Percentiles rank a stretch among this genome's conserved stretches.
phyloP scores from a whole-genome alignment of 192 early-diverging fungal genomes.

The Podila verticillata region DNA sequence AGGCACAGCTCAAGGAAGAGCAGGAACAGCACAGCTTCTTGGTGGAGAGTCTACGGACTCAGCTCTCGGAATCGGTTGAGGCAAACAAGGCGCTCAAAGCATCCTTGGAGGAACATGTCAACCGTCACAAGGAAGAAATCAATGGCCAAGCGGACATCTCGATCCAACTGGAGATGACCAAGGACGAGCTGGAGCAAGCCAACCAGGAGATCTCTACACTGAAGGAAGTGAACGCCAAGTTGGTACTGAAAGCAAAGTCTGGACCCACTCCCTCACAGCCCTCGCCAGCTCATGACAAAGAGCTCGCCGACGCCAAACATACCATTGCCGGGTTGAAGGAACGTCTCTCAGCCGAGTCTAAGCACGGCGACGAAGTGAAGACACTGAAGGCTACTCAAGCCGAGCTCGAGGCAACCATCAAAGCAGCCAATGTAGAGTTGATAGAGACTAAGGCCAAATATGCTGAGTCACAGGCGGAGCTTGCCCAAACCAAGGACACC shows the following conservation, averaged over 20 bases:
- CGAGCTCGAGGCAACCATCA: conserved; percentile 12
- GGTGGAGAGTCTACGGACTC: conserved; percentile 28
- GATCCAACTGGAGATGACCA: conserved; percentile 33
- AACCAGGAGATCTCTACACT: conserved; percentile 15
- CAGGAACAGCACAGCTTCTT: conserved; percentile 46
- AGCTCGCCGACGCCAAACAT: conserved; percentile 19
- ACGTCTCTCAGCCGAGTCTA: conserved; percentile 12
- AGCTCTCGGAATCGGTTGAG: conserved; percentile 12
- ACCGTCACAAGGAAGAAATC: background rate
- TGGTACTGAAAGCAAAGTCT: conserved; percentile 10
- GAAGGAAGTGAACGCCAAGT: conserved; percentile 21
- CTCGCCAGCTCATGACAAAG: conserved; percentile 10
- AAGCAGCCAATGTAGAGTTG: conserved; percentile 5
- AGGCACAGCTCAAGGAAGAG: conserved; percentile 39
- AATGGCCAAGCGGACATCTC: conserved; percentile 21
- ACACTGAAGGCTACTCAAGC: conserved; percentile 10
- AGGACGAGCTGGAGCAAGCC: conserved; percentile 34
- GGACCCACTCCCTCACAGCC: background rate
- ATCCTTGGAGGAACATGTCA: conserved; percentile 11
- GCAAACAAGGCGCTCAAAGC: conserved; percentile 16
- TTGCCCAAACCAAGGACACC: conserved; percentile 4
- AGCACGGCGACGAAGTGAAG: background rate
- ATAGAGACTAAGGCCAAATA: conserved; percentile 3
- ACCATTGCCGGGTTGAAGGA: conserved; percentile 21
- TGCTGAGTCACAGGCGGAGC: conserved; percentile 2